Evolutionary conservation across 2,329 filamentous ascomycete genomes (phyloP).

Genomic region (Hymenotorrendiella dingleyae): DNA sequence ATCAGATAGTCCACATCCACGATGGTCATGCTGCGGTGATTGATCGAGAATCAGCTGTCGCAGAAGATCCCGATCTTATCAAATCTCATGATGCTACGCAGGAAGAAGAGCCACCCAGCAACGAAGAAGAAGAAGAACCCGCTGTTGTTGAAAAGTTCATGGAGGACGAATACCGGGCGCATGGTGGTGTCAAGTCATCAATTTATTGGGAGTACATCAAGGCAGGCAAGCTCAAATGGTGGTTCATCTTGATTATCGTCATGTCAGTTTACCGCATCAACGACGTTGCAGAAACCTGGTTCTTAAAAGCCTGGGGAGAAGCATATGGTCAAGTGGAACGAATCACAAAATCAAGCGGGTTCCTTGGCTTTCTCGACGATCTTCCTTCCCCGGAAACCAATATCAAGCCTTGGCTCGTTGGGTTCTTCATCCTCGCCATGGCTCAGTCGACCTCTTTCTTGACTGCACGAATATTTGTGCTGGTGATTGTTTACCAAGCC

Average conservation of each 20-base stretch:
- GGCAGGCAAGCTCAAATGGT: conserved; percentile 70
- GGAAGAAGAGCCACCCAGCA: conserved; percentile 19
- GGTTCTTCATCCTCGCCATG: conserved; percentile 61
- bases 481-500: conserved; percentile 74
- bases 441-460: conserved; percentile 54
- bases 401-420: conserved; percentile 67
- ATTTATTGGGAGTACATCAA: conserved; percentile 85
- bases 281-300: conserved; percentile 67
- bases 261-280: conserved; percentile 59
- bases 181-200: conserved; percentile 67
- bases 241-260: conserved; percentile 58
- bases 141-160: conserved; percentile 69
- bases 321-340: conserved; percentile 47
- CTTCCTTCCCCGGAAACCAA: conserved; percentile 63
- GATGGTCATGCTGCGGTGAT: conserved; percentile 44
- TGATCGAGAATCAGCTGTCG: conserved; percentile 19
- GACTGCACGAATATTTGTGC: conserved; percentile 59
- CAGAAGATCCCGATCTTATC: conserved; percentile 22
- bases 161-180: conserved; percentile 67
- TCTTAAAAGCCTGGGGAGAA: conserved; percentile 83
- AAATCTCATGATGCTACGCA: conserved; percentile 17
- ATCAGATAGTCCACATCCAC: conserved; percentile 66
- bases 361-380: conserved; percentile 36
- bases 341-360: conserved; percentile 13
- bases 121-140: conserved; percentile 29